Evolutionary conservation across 139 green algal species (phyloP), one percentile per base, ranked within the genome.

Genomic region (Edaphochlamys debaryana): DNA sequence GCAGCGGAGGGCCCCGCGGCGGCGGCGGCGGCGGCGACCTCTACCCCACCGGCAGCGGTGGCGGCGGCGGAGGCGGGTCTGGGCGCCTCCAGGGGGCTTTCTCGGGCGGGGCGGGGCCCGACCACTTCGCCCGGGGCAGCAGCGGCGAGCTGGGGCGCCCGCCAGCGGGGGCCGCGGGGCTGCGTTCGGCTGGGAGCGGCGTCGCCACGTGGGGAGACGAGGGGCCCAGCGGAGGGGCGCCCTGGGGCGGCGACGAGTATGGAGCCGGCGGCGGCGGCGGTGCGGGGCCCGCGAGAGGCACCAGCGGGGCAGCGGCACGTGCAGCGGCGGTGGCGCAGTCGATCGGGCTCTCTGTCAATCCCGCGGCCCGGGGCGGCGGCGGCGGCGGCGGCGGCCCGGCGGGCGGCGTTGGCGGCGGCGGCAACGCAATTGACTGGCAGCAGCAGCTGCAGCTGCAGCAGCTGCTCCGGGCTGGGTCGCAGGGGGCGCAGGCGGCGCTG

Each of bases 301-400:
- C 13, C 45, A 54, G 45, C 60, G 60, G 60, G 27, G 75, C 75
- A 6, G 75, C 60, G 22, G 17, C 34, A 23, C 75, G 75, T 3
- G 75, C 60, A 15, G 75, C 75, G 7, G 75, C 75, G 37, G 41
- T 48, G n/a, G 75, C 75, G 30, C 75, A 81, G 60, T 62, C 60
- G 30, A 81, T 81, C 27, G 75, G 75, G 1, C 75, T 81, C 4
- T 6, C 17, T 4, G 75, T 81, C n/a, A 62, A 63, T n/a, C 40
- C 30, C 11, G 60, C 2, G 60, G n/a, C 15, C 27, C 25, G 52
- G 52, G 3, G 5, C 19, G 40, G 37, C 27, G 45, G 50, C 30
- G 60, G n/a, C 48, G 34, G 20, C 13, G 48, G 22, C 45, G 23
- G 29, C 32, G 25, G 48, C 23, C 32, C 32, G 70, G 42, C 32